Percentiles rank a stretch among this genome's conserved stretches.
These are phyloP conservation scores for Psophocarpus tetragonolobus DNA, from an alignment of 306 rosid genomes.

Conservation along the genomic window DNA sequence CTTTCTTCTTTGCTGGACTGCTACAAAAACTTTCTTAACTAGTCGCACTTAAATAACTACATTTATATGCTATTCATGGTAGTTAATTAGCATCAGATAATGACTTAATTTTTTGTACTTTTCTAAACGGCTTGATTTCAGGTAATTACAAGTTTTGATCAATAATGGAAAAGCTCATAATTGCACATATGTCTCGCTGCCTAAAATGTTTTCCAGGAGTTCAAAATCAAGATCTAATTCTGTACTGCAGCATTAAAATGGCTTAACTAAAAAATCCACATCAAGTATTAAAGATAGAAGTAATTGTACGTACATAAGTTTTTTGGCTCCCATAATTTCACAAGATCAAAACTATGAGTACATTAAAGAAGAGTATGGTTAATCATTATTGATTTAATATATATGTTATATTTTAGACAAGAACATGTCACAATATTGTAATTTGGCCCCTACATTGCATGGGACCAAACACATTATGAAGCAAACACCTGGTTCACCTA, in stretches of 20 bases:
- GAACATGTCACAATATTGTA: neutral
- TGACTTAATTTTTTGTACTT: neutral
- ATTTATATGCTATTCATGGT: neutral
- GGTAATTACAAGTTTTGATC: neutral
- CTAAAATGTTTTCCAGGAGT: no score
- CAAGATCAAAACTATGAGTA: neutral
- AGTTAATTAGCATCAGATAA: neutral
- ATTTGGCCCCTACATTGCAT: neutral
- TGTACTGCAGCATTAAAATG: no score
- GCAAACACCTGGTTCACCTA: neutral
- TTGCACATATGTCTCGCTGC: no score
- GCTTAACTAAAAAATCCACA: no score
- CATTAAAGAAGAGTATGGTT: neutral
- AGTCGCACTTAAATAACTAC: neutral
- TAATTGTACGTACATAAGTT: neutral
- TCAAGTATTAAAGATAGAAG: neutral
- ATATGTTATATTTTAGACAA: neutral
- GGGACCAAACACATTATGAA: neutral
- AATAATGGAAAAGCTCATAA: neutral
- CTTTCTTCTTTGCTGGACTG: neutral
- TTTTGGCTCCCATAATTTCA: neutral
- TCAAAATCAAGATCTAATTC: no score
- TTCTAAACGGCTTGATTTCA: neutral
- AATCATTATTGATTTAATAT: neutral
- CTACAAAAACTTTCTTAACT: neutral